A percentile compares a stretch with the other conserved stretches of the same genome.
These are phyloP conservation scores for Talaromyces proteolyticus DNA, from an alignment of 495 filamentous ascomycete genomes.

Conservation along the genomic window DNA sequence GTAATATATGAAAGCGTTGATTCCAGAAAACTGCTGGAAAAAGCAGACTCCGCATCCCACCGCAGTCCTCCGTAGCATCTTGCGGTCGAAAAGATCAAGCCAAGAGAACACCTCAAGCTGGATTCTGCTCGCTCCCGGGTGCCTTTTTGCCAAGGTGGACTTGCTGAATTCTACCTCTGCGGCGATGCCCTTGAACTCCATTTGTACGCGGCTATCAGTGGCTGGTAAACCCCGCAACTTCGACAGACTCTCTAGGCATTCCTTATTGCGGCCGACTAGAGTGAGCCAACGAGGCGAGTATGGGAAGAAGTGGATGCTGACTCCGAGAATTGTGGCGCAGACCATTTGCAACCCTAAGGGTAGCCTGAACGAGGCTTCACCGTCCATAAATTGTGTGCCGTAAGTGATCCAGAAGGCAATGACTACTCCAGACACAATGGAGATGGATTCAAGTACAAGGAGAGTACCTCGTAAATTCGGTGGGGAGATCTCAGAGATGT, in stretches of 20 bases:
- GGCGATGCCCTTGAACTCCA: slow-evolving; percentile 46
- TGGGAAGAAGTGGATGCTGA: slow-evolving; percentile 66
- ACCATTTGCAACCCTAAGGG: slow-evolving; percentile 72
- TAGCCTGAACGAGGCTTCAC: slow-evolving; percentile 44
- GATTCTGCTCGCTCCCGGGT: slow-evolving; percentile 31
- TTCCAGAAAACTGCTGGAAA: slow-evolving; percentile 34
- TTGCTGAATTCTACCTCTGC: slow-evolving; percentile 45
- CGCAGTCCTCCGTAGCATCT: slow-evolving; percentile 50
- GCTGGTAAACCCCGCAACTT: slow-evolving; percentile 37
- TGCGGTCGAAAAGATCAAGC: slow-evolving; percentile 40
- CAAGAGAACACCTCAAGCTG: slow-evolving; percentile 39
- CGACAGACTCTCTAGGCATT: slow-evolving; percentile 39
- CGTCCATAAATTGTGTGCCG: slow-evolving; percentile 44
- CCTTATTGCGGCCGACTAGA: slow-evolving; percentile 25
- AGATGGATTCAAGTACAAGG: slow-evolving; percentile 54
- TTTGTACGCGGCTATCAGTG: slow-evolving; percentile 35
- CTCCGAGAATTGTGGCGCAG: slow-evolving; percentile 58
- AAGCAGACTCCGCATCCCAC: slow-evolving; percentile 32
- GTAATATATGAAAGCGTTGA: slow-evolving; percentile 52
- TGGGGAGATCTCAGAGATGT: slow-evolving; percentile 67
- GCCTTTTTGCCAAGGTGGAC: slow-evolving; percentile 35
- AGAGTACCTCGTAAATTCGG: slow-evolving; percentile 32
- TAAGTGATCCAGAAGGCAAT: slow-evolving; percentile 55
- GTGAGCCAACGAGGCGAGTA: slow-evolving; percentile 73
- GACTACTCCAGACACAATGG: slow-evolving; percentile 49